Evolutionary conservation across 495 filamentous ascomycete genomes (phyloP).

Genomic region (Parmelia sp.): DNA sequence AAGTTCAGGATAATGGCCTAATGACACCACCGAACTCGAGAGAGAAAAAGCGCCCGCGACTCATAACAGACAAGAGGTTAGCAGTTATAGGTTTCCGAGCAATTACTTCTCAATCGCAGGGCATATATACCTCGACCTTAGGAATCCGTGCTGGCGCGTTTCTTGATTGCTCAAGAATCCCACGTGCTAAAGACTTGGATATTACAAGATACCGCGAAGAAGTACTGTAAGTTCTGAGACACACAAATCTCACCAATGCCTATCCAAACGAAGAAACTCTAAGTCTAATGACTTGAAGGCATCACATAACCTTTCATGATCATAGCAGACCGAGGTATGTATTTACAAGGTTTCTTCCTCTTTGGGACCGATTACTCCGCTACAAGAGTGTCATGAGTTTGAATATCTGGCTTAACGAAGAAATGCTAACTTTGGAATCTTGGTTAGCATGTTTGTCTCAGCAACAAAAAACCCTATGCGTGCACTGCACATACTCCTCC

Average conservation of each 20-base stretch:
- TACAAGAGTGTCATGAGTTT: not conserved
- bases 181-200: not conserved
- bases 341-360: not conserved
- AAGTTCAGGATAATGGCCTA: not conserved
- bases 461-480: not conserved
- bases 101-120: not conserved
- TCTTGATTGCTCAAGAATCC: not conserved
- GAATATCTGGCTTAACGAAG: not conserved
- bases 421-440: not conserved
- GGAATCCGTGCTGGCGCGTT: slow-evolving; percentile 2
- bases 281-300: not conserved
- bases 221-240: not conserved
- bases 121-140: not conserved
- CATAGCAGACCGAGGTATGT: not conserved
- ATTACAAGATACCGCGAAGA: not conserved
- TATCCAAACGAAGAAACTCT: not conserved
- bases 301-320: not conserved
- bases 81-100: slow-evolving; percentile 2
- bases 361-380: not conserved
- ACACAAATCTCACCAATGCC: not conserved
- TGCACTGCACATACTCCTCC: not conserved
- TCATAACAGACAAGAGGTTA: not conserved
- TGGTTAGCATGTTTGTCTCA: not conserved
- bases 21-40: not conserved
- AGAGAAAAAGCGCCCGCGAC: not conserved